Evolutionary conservation across 2,329 filamentous ascomycete genomes (phyloP), one percentile per base, ranked within the genome.

Genomic region (Penicillium sclerotigenum): DNA sequence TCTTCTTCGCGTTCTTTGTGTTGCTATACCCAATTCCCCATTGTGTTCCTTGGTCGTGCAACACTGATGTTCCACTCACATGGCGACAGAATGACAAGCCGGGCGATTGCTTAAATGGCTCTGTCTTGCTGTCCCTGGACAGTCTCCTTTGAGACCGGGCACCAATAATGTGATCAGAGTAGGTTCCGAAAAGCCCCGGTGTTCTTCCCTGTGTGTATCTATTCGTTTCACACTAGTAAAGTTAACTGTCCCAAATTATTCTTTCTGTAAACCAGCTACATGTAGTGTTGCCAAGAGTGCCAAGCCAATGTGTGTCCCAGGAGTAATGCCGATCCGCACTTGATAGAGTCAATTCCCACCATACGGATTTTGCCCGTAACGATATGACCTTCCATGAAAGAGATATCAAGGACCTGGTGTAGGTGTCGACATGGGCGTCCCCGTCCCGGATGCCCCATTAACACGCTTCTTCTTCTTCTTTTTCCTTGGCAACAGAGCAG

Each of bases 401-500:
- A 31, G 28, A 45, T 14, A 42, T 71, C 65, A 73, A 55, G 68
- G 68, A 11, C 67, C 71, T 1, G 71, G 69, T 4, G 75, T 71
- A 33, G 79, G 78, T 36, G 78, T 80, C 1, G 86, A 85, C 1
- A 85, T 88, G 1, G 82, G 85, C 1, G 82, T 80, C 0, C 81
- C 81, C 62, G 84, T 85, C 3, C 80, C 82, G 7, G 73, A 73
- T 16, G 67, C 58, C 11, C 70, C 74, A 64, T 73, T 75, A 20
- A 63, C 57, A 9, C 68, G 85, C 78, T 87, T 90, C 82, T 87
- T 91, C 79, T 89, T 91, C 73, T 87, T 90, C 78, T 87, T 91
- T 68, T 81, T 86, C 50, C 82, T 79, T 1, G 85, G 83, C 18
- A 92, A 79, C 5, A 93, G 87, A n/a, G 86, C 87, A 1, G 91